Conservation (phyloP, 1,284 basidiomycete species). For the Sparassis latifolia region DNA sequence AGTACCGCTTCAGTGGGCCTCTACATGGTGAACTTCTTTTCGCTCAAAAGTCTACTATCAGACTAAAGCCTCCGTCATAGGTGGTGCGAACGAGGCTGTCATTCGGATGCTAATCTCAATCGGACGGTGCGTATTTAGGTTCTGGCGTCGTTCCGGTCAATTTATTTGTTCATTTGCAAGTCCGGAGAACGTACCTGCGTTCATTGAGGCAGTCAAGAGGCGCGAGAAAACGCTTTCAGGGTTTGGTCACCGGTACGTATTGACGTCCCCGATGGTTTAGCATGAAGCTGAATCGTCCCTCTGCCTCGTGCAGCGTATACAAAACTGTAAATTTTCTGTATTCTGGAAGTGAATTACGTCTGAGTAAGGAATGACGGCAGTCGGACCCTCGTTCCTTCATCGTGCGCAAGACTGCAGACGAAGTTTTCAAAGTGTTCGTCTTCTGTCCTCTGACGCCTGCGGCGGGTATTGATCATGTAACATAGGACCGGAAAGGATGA, state of each 20-base stretch:
- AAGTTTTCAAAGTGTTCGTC: conserved; percentile 76
- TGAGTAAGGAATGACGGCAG: conserved; percentile 25
- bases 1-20: conserved; percentile 52
- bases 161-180: conserved; percentile 26
- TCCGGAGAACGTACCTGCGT: conserved; percentile 78
- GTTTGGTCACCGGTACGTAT: conserved; percentile 71
- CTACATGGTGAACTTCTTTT: conserved; percentile 49
- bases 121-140: conserved; percentile 48
- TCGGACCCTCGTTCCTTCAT: conserved; percentile 86
- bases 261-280: background rate
- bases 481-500: conserved; percentile 74
- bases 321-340: conserved; percentile 53
- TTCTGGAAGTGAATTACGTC: too few relatives aligned
- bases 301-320: conserved; percentile 47
- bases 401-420: conserved; percentile 81
- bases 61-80: conserved; percentile 24
- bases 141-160: background rate
- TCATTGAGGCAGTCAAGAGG: conserved; percentile 79
- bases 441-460: background rate
- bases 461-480: background rate
- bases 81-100: conserved; percentile 84
- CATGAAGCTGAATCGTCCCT: background rate
- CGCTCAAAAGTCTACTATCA: background rate
- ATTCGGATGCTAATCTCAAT: conserved; percentile 87
- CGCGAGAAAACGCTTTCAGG: conserved; percentile 83